Evolutionary conservation across 371 early-diverging fungal species (phyloP), one percentile per base, ranked within the genome.

Genomic region (Lichtheimia hyalospora): DNA sequence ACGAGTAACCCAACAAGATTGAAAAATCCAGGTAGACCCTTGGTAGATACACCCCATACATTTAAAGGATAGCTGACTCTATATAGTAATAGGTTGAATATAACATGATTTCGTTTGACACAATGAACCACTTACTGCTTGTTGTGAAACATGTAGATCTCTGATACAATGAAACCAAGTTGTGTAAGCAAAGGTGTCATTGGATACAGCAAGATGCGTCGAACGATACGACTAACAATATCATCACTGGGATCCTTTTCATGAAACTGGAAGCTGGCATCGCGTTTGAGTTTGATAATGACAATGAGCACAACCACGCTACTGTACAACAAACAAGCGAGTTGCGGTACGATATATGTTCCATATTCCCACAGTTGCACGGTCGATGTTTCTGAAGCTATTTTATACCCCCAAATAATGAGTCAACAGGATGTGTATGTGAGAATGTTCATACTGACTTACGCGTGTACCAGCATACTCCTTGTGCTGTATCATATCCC

Each of bases 201-300:
- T 42, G 64, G 64, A 55, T 68, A 68, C 24, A 68, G 49, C 25
- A 68, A 21, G n/a, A 68, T 68, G n/a, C 68, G 64, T 10, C 68
- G 63, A 43, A 63, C 68, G 13, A 63, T 61, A n/a, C 49, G 50
- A 46, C 58, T 60, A 28, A 67, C 62, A n/a, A 55, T 46, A 13
- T 34, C 34, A 34, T 34, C 34, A 34, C 34, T 8, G 2, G 34
- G 10, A 34, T n/a, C 44, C 48, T 48, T 18, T 49, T 48, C 27
- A n/a, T 63, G 64, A 14, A 61, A 40, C 12, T 52, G 28, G 13
- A 54, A 56, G 20, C 54, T 53, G n/a, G 53, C 15, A 18, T 53
- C 40, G 21, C 53, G 56, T 49, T 61, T 57, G 1, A 68, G 21
- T 16, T 61, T 60, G 39, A 54, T 28, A 6, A 60, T 41, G 1